Evolutionary conservation across 495 filamentous ascomycete species (phyloP), one percentile per base, ranked within the genome.

Genomic region (Cercophora newfieldiana): DNA sequence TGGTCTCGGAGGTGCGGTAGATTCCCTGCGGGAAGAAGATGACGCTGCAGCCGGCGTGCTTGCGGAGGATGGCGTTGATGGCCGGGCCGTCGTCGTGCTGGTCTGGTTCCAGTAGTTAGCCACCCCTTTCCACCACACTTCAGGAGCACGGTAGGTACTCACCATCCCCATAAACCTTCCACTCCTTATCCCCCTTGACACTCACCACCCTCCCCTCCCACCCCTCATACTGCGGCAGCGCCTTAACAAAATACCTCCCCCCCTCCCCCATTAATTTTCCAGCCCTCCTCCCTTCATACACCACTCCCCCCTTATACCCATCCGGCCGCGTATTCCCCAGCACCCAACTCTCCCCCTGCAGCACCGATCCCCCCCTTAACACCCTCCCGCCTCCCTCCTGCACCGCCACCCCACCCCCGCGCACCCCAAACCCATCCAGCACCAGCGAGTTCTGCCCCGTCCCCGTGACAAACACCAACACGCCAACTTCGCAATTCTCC

Each of bases 381-480:
- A 55, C 63, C 21, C 31, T 19, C 1, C 69, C 69, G 12, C 21
- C 81, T 0, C 59, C 29, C 1, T 64, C 50, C 62, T 50, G 69
- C 25, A 73, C 72, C 1, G 67, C 67, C 3, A 63, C 63, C 16
- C 44, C 64, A 7, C 64, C 63, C 4, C 28, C 63, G 14, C n/a
- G n/a, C n/a, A 75, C 73, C 1, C 62, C 54, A 75, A 83, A 65
- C 18, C 80, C 80, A 54, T 87, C 77, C n/a, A 90, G 79, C 5
- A 85, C 87, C 30, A 85, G 76, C n/a, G 80, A 79, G n/a, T 83
- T 81, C 63, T 86, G 81, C 71, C 48, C 76, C 63, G 37, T 66
- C 57, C 14, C 77, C 66, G 21, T 74, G 31, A 66, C 81, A 70
- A 51, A 71, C 50, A 54, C 81, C 54, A 81, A 79, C 30, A 84